These are phyloP conservation scores for Mortierella sp. DNA, from an alignment of 371 early-diverging fungal genomes.

Conservation along the genomic window DNA sequence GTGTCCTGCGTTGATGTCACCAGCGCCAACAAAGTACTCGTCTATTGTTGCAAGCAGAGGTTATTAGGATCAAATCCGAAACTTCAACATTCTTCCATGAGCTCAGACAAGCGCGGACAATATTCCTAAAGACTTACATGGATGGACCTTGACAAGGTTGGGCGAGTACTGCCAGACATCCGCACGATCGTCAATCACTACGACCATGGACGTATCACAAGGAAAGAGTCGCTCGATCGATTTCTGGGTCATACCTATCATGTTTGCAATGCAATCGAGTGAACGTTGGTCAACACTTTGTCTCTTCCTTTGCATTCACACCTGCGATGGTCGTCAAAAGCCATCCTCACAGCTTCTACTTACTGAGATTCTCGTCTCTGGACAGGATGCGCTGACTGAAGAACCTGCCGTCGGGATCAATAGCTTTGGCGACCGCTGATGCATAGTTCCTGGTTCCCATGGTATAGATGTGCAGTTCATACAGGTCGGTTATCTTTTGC, in stretches of 20 bases:
- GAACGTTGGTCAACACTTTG: background rate
- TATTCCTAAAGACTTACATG: conserved; percentile 73
- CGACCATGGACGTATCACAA: conserved; percentile 96
- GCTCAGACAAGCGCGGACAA: too few relatives aligned
- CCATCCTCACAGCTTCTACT: conserved; percentile 14
- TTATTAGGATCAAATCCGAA: too few relatives aligned
- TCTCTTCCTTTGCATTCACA: background rate
- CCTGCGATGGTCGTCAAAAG: background rate
- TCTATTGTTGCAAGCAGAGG: conserved; percentile 61
- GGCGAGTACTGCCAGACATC: conserved; percentile 98
- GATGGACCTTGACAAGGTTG: conserved; percentile 89
- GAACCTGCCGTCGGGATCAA: conserved; percentile 87
- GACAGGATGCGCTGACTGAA: conserved; percentile 96
- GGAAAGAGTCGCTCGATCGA: conserved; percentile 94
- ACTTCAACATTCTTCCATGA: background rate
- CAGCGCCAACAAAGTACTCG: conserved; percentile 93
- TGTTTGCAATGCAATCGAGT: background rate
- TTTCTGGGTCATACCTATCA: conserved; percentile 84
- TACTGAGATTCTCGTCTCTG: conserved; percentile 95
- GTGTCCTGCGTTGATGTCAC: conserved; percentile 91
- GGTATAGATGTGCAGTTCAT: conserved; percentile 99
- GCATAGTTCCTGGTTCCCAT: conserved; percentile 99
- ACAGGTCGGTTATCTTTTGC: conserved; percentile 72
- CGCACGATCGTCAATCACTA: conserved; percentile 97
- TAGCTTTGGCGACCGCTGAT: conserved; percentile 84